Conservation (phyloP, 2,329 filamentous ascomycete genomes). For the Colletotrichum kahawae region DNA sequence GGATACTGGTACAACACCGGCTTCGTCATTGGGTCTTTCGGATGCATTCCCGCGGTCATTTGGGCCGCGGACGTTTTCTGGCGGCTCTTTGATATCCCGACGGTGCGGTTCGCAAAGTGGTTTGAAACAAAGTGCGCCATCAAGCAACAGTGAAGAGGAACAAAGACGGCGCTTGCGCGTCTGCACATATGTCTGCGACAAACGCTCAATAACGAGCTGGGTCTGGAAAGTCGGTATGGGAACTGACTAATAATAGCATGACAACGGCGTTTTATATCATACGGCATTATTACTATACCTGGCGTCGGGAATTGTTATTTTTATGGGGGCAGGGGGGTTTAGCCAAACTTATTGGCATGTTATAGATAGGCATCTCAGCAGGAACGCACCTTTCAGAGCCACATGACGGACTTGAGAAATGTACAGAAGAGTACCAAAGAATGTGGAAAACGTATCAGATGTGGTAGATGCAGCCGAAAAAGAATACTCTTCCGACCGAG, state of each 20-base stretch:
- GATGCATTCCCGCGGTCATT: slow-evolving; percentile 57
- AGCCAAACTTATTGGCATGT: background rate
- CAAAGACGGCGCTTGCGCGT: background rate
- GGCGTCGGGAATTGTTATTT: slow-evolving; percentile 3
- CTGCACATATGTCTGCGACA: background rate
- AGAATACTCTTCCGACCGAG: background rate
- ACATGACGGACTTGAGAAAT: background rate
- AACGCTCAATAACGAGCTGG: background rate
- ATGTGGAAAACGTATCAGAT: background rate
- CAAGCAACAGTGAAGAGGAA: slow-evolving; percentile 25
- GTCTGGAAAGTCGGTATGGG: slow-evolving; percentile 2
- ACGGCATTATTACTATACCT: slow-evolving; percentile 22
- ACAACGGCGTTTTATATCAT: slow-evolving; percentile 15
- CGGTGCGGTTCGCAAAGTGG: slow-evolving; percentile 62
- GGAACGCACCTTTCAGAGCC: background rate
- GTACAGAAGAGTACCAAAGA: background rate
- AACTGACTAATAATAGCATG: slow-evolving; percentile 19
- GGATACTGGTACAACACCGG: slow-evolving; percentile 49
- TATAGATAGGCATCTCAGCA: slow-evolving; percentile 1
- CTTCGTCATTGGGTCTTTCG: slow-evolving; percentile 48
- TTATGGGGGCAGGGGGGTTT: background rate
- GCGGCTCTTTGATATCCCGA: slow-evolving; percentile 59
- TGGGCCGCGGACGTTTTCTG: slow-evolving; percentile 63
- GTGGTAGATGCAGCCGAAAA: background rate
- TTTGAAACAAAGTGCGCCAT: slow-evolving; percentile 49